These are phyloP conservation scores for Euptelea pleiosperma DNA, from an alignment of 164 flowering plant genomes.

Conservation along the genomic window DNA sequence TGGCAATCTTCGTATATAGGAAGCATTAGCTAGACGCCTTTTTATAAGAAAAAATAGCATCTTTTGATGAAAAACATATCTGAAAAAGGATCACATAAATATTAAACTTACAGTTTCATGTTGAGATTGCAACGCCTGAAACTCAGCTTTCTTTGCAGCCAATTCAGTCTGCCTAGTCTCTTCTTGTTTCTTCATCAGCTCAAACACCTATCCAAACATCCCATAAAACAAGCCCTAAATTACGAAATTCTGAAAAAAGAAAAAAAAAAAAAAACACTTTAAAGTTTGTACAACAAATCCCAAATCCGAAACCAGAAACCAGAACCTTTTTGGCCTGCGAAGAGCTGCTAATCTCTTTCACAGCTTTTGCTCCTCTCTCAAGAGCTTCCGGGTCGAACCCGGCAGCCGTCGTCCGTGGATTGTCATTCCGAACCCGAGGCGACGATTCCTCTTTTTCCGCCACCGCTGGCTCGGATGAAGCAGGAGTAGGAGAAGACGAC, in stretches of 20 bases:
- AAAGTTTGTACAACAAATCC: background rate
- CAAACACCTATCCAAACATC: constrained; percentile 49
- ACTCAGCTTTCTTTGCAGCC: constrained; percentile 53
- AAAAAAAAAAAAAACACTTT: background rate
- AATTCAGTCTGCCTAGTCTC: constrained; percentile 64
- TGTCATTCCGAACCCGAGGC: constrained; percentile 52
- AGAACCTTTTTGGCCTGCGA: constrained; percentile 53
- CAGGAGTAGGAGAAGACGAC: constrained; percentile 19
- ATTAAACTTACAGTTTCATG: constrained; percentile 56
- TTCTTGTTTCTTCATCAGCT: constrained; percentile 72
- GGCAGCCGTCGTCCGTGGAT: constrained; percentile 76
- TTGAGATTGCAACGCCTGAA: constrained; percentile 65
- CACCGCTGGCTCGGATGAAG: constrained; percentile 2
- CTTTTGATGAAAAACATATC: background rate
- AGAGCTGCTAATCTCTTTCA: constrained; percentile 47
- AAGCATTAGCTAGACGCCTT: too few species aligned
- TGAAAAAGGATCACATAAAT: background rate
- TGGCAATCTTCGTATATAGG: too few species aligned
- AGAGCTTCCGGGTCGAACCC: constrained; percentile 92
- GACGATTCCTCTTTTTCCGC: constrained; percentile 16
- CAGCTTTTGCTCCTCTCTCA: constrained; percentile 66
- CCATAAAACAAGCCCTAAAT: background rate
- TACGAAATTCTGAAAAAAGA: background rate
- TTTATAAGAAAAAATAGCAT: too few species aligned
- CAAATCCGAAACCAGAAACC: background rate